phyloP scores from a whole-genome alignment of 345 rosid species.

The Melastoma malabathricum region DNA sequence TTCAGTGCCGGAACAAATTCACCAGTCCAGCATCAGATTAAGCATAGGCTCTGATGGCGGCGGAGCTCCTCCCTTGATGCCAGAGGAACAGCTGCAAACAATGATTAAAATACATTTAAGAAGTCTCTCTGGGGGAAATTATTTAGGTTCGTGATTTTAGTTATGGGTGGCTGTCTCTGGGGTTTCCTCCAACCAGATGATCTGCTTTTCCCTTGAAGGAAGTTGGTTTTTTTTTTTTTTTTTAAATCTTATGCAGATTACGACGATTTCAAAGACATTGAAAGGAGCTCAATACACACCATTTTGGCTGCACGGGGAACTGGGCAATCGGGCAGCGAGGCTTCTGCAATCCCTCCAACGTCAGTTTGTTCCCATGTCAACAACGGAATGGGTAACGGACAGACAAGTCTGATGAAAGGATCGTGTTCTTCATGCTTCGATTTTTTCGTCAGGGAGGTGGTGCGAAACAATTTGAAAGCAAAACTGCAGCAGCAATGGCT shows the following conservation, averaged over 20 bases:
- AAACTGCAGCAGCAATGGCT: conserved; percentile 51
- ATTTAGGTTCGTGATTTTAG: conserved; percentile 40
- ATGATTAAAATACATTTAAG: conserved; percentile 60
- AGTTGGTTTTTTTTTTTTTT: too few species aligned
- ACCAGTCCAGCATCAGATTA: conserved; percentile 28
- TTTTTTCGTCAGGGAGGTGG: conserved; percentile 68
- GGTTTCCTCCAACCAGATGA: too few species aligned
- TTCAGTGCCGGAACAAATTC: conserved; percentile 24
- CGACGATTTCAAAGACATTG: conserved; percentile 45
- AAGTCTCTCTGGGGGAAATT: conserved; percentile 41
- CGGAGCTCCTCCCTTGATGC: conserved; percentile 16
- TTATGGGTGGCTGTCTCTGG: too few species aligned
- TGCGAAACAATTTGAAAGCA: conserved; percentile 65
- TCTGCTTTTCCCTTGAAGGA: too few species aligned
- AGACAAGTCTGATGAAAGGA: conserved; percentile 60
- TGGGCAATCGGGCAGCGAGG: conserved; percentile 58
- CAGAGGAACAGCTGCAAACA: conserved; percentile 57
- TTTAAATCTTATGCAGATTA: conserved; percentile 38
- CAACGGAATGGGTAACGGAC: conserved; percentile 31
- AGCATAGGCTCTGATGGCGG: conserved; percentile 22
- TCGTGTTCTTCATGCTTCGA: conserved; percentile 77
- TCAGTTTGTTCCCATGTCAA: conserved; percentile 41
- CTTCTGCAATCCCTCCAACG: conserved; percentile 36
- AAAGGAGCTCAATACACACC: conserved; percentile 59
- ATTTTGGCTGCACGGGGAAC: conserved; percentile 79